A percentile compares a stretch with the other conserved stretches of the same genome.
phyloP scores from a whole-genome alignment of 805 yeast genomes.

The Kockiozyma suomiensis region DNA sequence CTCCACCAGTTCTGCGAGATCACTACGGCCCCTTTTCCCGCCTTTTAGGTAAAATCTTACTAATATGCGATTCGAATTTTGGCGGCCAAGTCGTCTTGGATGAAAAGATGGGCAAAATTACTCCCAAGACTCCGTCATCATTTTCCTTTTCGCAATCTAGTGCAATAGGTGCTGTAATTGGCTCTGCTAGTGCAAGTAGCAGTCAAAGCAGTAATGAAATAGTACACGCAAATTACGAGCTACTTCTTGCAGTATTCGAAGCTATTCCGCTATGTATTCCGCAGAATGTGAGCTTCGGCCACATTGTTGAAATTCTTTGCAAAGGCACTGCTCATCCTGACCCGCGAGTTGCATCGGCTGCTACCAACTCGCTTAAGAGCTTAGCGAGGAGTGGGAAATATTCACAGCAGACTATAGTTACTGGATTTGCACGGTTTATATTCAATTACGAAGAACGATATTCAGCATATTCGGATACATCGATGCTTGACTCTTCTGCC shows the following conservation, averaged over 20 bases:
- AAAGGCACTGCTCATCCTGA: slow-evolving; percentile 74
- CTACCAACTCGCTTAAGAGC: slow-evolving; percentile 62
- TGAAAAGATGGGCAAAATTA: slow-evolving; percentile 36
- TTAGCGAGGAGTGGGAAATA: slow-evolving; percentile 61
- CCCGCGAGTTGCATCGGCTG: slow-evolving; percentile 61
- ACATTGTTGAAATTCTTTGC: slow-evolving; percentile 72
- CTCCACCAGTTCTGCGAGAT: slow-evolving; percentile 32
- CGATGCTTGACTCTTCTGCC: slow-evolving; percentile 2
- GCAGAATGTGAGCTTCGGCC: slow-evolving; percentile 58
- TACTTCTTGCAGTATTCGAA: slow-evolving; percentile 71
- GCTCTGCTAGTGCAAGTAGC: neutral
- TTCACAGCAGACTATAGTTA: slow-evolving; percentile 57
- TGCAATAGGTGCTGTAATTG: neutral
- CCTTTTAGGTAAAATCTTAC: slow-evolving; percentile 57
- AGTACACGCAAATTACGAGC: slow-evolving; percentile 51
- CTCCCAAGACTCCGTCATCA: slow-evolving; percentile 26
- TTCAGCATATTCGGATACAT: slow-evolving; percentile 25
- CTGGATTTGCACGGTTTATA: slow-evolving; percentile 75
- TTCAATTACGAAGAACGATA: slow-evolving; percentile 69
- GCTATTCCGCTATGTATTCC: slow-evolving; percentile 71
- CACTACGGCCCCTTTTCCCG: slow-evolving; percentile 73
- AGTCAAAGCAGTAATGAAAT: slow-evolving; percentile 1
- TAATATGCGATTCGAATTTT: slow-evolving; percentile 61
- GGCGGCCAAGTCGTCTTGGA: slow-evolving; percentile 52
- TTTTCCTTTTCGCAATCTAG: slow-evolving; percentile 12